phyloP scores from a whole-genome alignment of 202 grass and related monocot species.

The Zoysia matrella region DNA sequence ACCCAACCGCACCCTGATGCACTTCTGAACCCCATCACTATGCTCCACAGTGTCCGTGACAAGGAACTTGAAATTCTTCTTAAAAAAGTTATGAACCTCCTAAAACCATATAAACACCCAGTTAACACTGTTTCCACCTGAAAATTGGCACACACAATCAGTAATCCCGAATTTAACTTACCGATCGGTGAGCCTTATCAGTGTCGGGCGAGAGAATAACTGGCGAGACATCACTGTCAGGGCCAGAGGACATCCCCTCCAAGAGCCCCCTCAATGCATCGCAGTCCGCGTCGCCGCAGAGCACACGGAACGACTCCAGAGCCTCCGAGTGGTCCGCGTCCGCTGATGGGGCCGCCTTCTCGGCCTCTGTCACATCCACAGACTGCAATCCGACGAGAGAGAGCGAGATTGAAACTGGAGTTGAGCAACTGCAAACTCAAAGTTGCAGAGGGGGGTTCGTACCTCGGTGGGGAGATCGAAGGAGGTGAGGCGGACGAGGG shows the following conservation, averaged over 20 bases:
- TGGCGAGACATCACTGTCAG: slow-evolving; percentile 49
- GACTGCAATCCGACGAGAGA: slow-evolving; percentile 46
- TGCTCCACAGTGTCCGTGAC: slow-evolving; percentile 91
- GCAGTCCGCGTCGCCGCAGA: slow-evolving; percentile 67
- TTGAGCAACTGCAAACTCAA: not conserved
- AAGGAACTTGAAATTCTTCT: slow-evolving; percentile 86
- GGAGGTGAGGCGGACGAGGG: slow-evolving; percentile 71
- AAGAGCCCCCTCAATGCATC: slow-evolving; percentile 58
- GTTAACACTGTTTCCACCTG: not conserved
- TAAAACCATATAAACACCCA: slow-evolving; percentile 35
- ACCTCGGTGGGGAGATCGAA: slow-evolving; percentile 85
- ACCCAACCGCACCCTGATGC: slow-evolving; percentile 71
- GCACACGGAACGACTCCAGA: slow-evolving; percentile 55
- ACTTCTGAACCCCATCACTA: slow-evolving; percentile 64
- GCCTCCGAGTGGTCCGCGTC: slow-evolving; percentile 66
- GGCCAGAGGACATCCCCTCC: slow-evolving; percentile 48
- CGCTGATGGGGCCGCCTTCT: slow-evolving; percentile 51
- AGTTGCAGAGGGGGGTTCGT: not conserved
- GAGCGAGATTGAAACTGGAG: not conserved
- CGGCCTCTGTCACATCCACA: slow-evolving; percentile 59
- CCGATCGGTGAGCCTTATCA: slow-evolving; percentile 84
- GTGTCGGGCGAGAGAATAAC: slow-evolving; percentile 78
- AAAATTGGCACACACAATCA: not conserved
- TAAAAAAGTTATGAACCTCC: slow-evolving; percentile 93
- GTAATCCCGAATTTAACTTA: slow-evolving; percentile 44